Percentiles rank a stretch among this genome's conserved stretches.
Conservation (phyloP, 1,284 basidiomycete genomes). For the Takashimella koratensis region DNA sequence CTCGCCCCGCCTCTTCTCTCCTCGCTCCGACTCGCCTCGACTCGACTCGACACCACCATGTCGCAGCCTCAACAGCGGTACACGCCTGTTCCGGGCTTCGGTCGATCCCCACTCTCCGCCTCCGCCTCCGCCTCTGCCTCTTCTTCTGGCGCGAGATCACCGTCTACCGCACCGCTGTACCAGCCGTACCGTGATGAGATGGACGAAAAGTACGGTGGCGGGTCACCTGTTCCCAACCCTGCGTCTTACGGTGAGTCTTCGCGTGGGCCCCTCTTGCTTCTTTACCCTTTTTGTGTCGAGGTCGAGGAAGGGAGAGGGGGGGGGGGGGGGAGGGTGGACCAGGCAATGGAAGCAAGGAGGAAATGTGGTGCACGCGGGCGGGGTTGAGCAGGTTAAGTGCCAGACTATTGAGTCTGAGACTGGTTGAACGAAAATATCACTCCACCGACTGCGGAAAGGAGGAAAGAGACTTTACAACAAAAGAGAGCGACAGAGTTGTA, state of each 20-base stretch:
- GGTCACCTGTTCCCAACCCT: neutral
- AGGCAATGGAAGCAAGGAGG: too few relatives aligned
- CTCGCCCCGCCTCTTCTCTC: neutral
- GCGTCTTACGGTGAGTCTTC: neutral
- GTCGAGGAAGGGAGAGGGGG: too few relatives aligned
- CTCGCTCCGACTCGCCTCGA: too few relatives aligned
- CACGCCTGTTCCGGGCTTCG: constrained; percentile 23
- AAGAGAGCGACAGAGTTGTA: too few relatives aligned
- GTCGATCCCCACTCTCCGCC: neutral
- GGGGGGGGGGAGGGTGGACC: too few relatives aligned
- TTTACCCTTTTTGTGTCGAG: too few relatives aligned
- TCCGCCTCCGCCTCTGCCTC: neutral
- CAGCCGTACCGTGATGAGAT: neutral
- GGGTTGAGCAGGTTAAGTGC: too few relatives aligned
- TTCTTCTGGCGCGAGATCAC: neutral
- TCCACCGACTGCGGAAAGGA: too few relatives aligned
- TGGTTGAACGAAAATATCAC: too few relatives aligned
- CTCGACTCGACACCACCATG: constrained; percentile 8
- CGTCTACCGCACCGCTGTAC: neutral
- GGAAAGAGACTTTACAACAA: too few relatives aligned
- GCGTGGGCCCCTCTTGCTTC: neutral
- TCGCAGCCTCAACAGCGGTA: constrained; percentile 20
- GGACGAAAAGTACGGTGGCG: neutral
- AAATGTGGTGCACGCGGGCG: too few relatives aligned
- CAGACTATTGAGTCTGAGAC: too few relatives aligned